Base-by-base conservation (phyloP, 352 stramenopile species). In the Globisporangium rhizosaccharum region DNA sequence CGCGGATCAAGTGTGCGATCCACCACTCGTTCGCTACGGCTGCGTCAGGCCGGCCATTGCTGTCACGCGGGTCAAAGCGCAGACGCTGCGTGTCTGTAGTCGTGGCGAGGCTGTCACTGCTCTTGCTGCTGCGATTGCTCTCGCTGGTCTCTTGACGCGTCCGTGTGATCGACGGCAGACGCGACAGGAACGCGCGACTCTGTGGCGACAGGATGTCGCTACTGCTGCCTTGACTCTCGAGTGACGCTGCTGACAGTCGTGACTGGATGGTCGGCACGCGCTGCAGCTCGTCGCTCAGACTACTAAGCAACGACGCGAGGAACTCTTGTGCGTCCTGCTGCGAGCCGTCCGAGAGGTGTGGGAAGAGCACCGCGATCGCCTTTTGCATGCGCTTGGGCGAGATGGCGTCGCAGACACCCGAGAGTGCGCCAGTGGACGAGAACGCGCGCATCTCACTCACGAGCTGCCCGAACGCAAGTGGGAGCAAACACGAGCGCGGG, bases 311-410 rank as follows among this genome's bases (percentile, higher is more conserved):
- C 28, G 88, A 96, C 1, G 74, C 72, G 0, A 99, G 68, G 14
- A 98, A 85, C 63, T 99, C 97, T 63, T 99, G 92, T 3, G 91
- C 85, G 68, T 99, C 97, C 59, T 99, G 96, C 71, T 99, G 96
- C 8, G 85, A 81, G 53, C 93, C 85, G 14, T 97, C 96, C 14
- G 67, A 62, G 63, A 99, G 98, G 44, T 97, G 73, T 1, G 85
- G 82, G 36, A 94, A 88, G 47, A 97, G 82, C 25, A 66, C 70
- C 10, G 66, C 70, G 15, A 98, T 67, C 2, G 82, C 71, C 20
- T 72, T 69, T 55, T 96, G 92, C 65, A 98, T 87, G 10, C 64
- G 56, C 20, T 67, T 64, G 2, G 91, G 91, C n/a, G 73, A 68
- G 17, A 97, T 69, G 10, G 68, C 63, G 20, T 66, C 68, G 8